These are phyloP conservation scores for Echria macrotheca DNA, from an alignment of 495 filamentous ascomycete species.

Conservation along the genomic window DNA sequence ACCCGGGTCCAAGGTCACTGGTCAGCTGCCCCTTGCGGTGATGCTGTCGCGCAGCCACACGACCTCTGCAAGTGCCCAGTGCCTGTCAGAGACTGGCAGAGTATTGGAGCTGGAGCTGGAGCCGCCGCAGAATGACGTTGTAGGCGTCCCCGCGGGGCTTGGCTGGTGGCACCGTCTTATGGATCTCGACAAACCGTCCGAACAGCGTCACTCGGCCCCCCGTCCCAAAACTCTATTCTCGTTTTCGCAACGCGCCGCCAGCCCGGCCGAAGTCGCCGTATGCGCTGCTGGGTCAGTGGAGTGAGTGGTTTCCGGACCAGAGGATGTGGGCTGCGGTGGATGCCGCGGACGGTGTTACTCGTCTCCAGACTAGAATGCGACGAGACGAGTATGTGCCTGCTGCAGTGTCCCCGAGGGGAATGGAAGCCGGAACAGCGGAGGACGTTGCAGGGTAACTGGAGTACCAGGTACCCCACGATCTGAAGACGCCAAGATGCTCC, in stretches of 20 bases:
- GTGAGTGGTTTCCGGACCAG: conserved; percentile 34
- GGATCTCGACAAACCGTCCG: no score
- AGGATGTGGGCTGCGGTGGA: conserved; percentile 30
- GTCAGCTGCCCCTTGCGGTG: no score
- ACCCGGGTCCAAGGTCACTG: no score
- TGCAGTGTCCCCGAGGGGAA: background rate
- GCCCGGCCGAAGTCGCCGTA: no score
- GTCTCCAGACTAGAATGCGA: background rate
- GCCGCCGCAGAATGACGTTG: conserved; percentile 5
- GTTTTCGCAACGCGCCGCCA: no score
- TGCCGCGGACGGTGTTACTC: conserved; percentile 17
- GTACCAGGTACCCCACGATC: no score
- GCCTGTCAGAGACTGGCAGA: background rate
- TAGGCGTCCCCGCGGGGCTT: conserved; percentile 1
- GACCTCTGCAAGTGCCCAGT: no score
- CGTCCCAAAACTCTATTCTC: no score
- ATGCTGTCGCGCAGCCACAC: no score
- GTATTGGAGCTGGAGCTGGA: background rate
- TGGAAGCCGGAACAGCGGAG: conserved; percentile 3
- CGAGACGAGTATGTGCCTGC: no score
- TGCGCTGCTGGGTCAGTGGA: conserved; percentile 3
- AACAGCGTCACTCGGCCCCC: background rate
- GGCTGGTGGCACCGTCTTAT: background rate
- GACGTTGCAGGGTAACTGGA: background rate
- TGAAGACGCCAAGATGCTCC: background rate